Conservation (phyloP, 495 filamentous ascomycete genomes). For the Aspergillus hancockii region DNA sequence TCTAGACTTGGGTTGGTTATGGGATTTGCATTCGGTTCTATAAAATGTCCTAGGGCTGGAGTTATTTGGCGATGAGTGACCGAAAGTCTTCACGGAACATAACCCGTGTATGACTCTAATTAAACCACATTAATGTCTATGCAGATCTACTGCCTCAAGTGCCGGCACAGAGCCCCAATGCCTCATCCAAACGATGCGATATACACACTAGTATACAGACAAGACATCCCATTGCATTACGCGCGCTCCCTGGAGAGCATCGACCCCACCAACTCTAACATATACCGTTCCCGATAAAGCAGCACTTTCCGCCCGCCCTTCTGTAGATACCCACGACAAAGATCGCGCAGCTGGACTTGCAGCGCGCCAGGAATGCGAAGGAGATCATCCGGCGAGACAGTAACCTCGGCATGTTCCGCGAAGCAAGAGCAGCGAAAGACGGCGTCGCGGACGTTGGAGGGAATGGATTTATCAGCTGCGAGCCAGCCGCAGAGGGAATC, state of each 20-base stretch:
- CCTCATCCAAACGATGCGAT: background rate
- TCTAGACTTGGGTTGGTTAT: constrained; percentile 46
- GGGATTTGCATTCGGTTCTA: too few relatives aligned
- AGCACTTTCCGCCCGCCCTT: constrained; percentile 31
- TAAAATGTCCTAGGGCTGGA: too few relatives aligned
- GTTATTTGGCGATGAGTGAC: too few relatives aligned
- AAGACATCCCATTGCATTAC: background rate
- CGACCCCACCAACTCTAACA: constrained; percentile 40
- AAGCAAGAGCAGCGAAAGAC: constrained; percentile 9
- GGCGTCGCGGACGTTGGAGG: constrained; percentile 10
- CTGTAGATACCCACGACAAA: constrained; percentile 31
- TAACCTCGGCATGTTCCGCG: constrained; percentile 21
- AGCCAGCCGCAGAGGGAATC: constrained; percentile 39
- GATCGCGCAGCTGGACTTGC: constrained; percentile 19
- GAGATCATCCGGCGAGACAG: constrained; percentile 19
- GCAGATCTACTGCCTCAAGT: constrained; percentile 2
- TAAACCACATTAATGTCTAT: background rate
- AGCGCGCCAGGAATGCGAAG: constrained; percentile 14
- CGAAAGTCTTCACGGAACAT: background rate
- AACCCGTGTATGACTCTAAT: background rate
- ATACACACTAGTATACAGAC: background rate
- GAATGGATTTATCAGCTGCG: constrained; percentile 24
- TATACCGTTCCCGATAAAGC: constrained; percentile 42
- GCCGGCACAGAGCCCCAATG: background rate
- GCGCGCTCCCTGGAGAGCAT: background rate